Base-by-base conservation (phyloP, 352 stramenopile genomes). In the Pythium plurisporium region DNA sequence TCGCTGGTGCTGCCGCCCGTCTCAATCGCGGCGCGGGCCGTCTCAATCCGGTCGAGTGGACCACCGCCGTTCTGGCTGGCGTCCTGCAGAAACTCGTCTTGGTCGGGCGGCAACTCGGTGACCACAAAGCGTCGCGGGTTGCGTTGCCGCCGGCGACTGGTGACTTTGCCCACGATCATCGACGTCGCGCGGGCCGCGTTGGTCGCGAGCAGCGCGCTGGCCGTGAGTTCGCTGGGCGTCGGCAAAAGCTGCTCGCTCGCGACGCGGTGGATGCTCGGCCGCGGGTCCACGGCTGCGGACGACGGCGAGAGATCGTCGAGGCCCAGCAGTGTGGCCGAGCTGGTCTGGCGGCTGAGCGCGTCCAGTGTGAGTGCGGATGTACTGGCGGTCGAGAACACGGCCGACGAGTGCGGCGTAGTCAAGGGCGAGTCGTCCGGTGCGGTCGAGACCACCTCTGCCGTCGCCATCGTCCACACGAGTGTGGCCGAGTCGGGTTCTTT, bases 51-150 rank as follows among this genome's bases (percentile, higher is more conserved):
- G 25, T 34, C 25, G 43, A 10, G 6, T 15, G 11, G 31, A 15
- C 22, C 25, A 14, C n/a, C 23, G 43, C n/a, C 23, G 55, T 29
- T 36, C 45, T 40, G 12, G 43, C 5, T 19, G n/a, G n/a, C n/a
- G n/a, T 56, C 56, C 19, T 34, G 17, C 3, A 58, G 38, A 19
- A 66, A 61, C 23, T 57, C 59, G 53, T 68, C 61, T 7, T 41
- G 68, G 20, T 83, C 73, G 20, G 83, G 73, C 14, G 76, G 73
- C 25, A 91, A 62, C 53, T 91, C 81, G 15, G 81, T 91, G 20
- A 91, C 67, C 26, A 88, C 81, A 36, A 91, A 91, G 31, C 82
- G 81, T 3, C 76, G 65, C 33, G 81, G 78, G 29, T 70, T 76
- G 20, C 78, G 73, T 36, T 73, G 69, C 19, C 80, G 82, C 15